Evolutionary conservation across 345 rosid genomes (phyloP).

Genomic region (Citrus medica): DNA sequence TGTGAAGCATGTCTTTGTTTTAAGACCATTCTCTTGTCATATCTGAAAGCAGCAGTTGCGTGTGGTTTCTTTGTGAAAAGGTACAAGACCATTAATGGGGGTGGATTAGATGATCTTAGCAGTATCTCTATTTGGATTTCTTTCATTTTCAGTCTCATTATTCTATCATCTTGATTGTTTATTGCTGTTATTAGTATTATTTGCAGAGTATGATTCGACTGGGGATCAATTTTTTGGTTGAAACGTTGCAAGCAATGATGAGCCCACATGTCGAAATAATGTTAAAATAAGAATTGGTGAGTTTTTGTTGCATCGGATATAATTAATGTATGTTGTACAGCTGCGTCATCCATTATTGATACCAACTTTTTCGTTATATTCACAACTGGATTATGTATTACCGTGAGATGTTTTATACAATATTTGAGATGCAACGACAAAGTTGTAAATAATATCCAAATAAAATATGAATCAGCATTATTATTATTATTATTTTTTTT

Average conservation of each 20-base stretch:
- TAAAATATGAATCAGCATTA: too few species aligned
- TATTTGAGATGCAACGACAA: too few species aligned
- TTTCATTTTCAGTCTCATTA: slow-evolving; percentile 3
- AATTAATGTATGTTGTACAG: too few species aligned
- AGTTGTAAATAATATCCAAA: too few species aligned
- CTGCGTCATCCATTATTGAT: too few species aligned
- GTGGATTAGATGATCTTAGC: background rate
- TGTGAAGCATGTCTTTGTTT: background rate
- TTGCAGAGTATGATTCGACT: background rate
- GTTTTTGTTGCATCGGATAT: too few species aligned
- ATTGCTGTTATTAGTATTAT: background rate
- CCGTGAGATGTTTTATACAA: too few species aligned
- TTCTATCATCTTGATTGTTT: background rate
- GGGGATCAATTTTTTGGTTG: background rate
- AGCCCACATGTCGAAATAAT: slow-evolving; percentile 22
- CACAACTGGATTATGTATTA: too few species aligned
- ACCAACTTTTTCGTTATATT: too few species aligned
- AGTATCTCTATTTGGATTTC: slow-evolving; percentile 3
- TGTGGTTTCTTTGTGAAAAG: background rate
- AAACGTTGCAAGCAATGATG: slow-evolving; percentile 17
- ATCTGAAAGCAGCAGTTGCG: too few species aligned
- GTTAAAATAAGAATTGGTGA: background rate
- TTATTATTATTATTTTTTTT: too few species aligned
- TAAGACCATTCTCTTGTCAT: background rate
- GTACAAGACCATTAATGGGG: background rate